A percentile compares a stretch with the other conserved stretches of the same genome.
Conservation (phyloP, 169 alveolate genomes). For the Cryptosporidium viatorum region DNA sequence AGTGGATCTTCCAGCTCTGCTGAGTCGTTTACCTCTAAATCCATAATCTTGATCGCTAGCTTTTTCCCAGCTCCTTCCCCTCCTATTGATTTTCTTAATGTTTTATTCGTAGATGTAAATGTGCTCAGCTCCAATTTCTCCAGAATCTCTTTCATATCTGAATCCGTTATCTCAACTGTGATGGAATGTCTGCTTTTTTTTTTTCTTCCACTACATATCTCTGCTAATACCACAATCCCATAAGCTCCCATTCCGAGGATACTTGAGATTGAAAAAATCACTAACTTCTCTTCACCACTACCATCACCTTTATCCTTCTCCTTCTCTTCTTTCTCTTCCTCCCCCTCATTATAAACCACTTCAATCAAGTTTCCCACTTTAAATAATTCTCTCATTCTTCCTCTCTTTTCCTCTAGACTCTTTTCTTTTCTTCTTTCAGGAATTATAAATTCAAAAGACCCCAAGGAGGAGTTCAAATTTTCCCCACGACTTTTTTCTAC, state of each 20-base stretch:
- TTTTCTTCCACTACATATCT: neutral
- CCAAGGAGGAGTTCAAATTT: neutral
- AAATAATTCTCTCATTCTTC: neutral
- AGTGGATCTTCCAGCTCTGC: constrained; percentile 32
- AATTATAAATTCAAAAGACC: neutral
- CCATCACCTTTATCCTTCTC: no score
- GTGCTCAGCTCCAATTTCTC: neutral
- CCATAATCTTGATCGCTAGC: constrained; percentile 51
- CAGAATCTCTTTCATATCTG: neutral
- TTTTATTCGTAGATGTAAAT: no score
- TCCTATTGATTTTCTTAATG: neutral
- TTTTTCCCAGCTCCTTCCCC: neutral
- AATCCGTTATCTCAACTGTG: constrained; percentile 29
- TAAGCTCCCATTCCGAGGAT: constrained; percentile 49
- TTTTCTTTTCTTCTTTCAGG: neutral
- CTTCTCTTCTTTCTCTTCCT: neutral
- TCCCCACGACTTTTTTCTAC: no score
- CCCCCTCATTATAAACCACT: neutral
- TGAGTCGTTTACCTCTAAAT: constrained; percentile 22
- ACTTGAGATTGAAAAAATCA: neutral
- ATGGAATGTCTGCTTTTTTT: neutral
- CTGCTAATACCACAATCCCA: constrained; percentile 59
- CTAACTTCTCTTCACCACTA: neutral
- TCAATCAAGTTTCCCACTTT: neutral
- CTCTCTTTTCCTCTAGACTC: neutral